Percentiles rank a stretch among this genome's conserved stretches.
These are phyloP conservation scores for Dothideomycetes sp. DNA, from an alignment of 2,329 filamentous ascomycete species.

Conservation along the genomic window DNA sequence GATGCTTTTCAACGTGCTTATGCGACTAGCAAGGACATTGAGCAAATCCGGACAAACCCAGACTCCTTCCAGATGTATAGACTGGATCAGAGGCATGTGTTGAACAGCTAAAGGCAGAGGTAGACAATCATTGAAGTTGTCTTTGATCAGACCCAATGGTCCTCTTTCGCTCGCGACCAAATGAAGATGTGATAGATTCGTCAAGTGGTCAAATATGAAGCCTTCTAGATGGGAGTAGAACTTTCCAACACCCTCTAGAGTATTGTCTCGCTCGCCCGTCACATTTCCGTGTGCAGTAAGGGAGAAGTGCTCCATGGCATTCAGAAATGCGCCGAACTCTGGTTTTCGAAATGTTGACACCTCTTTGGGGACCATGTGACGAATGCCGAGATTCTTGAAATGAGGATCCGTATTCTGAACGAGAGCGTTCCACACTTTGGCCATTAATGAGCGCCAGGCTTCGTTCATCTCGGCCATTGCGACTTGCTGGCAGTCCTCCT, in stretches of 20 bases:
- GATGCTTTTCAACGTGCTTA: neutral
- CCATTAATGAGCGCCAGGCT: neutral
- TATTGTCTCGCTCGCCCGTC: neutral
- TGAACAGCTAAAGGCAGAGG: neutral
- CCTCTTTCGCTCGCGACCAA: neutral
- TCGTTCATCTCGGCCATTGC: neutral
- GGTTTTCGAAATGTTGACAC: neutral
- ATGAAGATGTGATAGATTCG: neutral
- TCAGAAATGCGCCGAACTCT: neutral
- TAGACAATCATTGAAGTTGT: neutral
- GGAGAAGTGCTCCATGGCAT: neutral
- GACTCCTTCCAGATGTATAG: neutral
- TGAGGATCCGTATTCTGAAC: neutral
- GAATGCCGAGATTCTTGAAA: neutral
- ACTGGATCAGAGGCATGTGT: neutral
- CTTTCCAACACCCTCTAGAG: neutral
- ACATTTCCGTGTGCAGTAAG: too few species aligned
- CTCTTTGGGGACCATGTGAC: neutral
- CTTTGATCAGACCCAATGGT: neutral
- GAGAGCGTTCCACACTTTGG: neutral
- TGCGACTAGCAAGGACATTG: neutral
- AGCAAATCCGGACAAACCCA: neutral
- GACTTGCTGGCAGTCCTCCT: neutral
- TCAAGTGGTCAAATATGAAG: neutral
- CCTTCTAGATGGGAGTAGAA: neutral